These are phyloP conservation scores for Drechslerella dactyloides DNA, from an alignment of 2,329 filamentous ascomycete genomes.

Conservation along the genomic window DNA sequence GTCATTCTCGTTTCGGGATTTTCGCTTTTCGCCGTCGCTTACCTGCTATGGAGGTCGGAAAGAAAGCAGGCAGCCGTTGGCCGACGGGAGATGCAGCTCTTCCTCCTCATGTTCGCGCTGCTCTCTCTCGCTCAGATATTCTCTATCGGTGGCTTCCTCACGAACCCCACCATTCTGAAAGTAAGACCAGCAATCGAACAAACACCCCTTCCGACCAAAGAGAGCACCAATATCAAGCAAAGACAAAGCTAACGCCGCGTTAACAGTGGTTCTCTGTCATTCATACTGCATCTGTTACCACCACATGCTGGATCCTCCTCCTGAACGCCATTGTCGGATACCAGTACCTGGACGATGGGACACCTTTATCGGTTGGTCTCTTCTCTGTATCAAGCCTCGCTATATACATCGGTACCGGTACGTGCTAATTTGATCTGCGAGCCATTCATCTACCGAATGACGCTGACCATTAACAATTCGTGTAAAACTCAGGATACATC, in stretches of 20 bases:
- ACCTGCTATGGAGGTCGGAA: constrained; percentile 80
- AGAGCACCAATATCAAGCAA: constrained; percentile 1
- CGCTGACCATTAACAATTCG: too few relatives aligned
- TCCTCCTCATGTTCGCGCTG: constrained; percentile 83
- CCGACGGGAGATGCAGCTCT: constrained; percentile 94
- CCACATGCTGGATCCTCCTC: constrained; percentile 87
- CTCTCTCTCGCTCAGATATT: constrained; percentile 96
- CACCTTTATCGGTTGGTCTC: constrained; percentile 78
- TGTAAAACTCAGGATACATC: constrained; percentile 70
- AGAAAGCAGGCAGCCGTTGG: constrained; percentile 92
- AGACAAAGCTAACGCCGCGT: constrained; percentile 13
- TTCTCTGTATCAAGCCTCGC: constrained; percentile 72
- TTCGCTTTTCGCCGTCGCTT: constrained; percentile 71
- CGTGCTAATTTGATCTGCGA: not conserved
- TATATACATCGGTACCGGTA: constrained; percentile 80
- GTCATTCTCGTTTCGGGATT: constrained; percentile 82
- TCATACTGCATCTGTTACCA: constrained; percentile 86
- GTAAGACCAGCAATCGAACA: constrained; percentile 56
- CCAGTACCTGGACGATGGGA: constrained; percentile 92
- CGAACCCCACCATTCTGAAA: constrained; percentile 68
- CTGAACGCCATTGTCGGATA: constrained; percentile 92
- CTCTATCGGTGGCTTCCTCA: constrained; percentile 81
- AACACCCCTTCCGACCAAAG: not conserved
- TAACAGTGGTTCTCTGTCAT: constrained; percentile 74
- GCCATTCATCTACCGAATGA: too few relatives aligned